Evolutionary conservation across 2,329 filamentous ascomycete species (phyloP), one percentile per base, ranked within the genome.

Genomic region (Didymellaceae sp.): DNA sequence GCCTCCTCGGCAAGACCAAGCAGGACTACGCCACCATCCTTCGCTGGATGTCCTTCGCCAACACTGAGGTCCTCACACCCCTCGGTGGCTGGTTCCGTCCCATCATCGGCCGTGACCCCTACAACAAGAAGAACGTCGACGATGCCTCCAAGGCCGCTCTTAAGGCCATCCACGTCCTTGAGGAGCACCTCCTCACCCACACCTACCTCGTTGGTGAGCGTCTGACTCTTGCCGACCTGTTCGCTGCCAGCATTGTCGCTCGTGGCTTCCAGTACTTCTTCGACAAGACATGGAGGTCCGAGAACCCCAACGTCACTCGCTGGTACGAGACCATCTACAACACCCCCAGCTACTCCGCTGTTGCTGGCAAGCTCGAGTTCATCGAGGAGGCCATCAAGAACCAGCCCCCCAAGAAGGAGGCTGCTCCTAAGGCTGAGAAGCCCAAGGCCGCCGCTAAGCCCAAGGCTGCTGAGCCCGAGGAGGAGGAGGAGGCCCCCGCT

Each of bases 21-120:
- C 93, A 99, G 84, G 94, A 99, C 86, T 91, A 97, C 79, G 94
- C 94, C 69, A 92, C 92, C 66, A 99, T 99, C 78, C 84, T 99
- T 75, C 90, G 89, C 80, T 99, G 94, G 94, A 87, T 97, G 88
- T 97, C 93, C 63, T 97, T 87, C 80, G 89, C 88, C 85, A 99
- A 97, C 86, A 76, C 79, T 54, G 93, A 99, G 82, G 75, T 97
- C 70, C 82, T 96, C 64, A 76, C 84, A 60, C 75, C 79, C 61
- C 79, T 97, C 63, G 87, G 82, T 78, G 82, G 77, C 74, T 97
- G 91, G 90, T 94, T 89, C 86, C 84, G 84, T 65, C 94, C 94
- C 65, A 86, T 97, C 65, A 75, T 91, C 66, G 94, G 94, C 74
- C 80, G 82, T 69, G 84, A 85, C 68, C 80, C 86, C 64, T 99